Base-by-base conservation (phyloP, 148 eudicot genomes). In the Chenopodium quinoa region DNA sequence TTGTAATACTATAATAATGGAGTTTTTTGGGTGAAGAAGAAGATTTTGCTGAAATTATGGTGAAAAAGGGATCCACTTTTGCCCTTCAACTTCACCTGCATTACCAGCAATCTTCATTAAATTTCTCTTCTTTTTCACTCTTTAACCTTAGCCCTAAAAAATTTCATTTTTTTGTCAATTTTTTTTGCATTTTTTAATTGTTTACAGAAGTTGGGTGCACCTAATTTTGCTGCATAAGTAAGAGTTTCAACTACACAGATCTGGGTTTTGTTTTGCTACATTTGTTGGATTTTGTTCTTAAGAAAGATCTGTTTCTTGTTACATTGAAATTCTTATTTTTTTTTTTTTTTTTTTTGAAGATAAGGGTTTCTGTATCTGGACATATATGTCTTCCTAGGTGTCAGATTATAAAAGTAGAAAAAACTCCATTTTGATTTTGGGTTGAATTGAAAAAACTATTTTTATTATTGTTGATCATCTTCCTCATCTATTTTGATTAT, bases 231-330 rank as follows among this genome's bases (percentile, higher is more conserved):
- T 81, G 66, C 47, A 76, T 66, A 75, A 56, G 37, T 37, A 50
- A 37, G 52, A 78, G 16, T 74, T 78, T 82, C 82, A 84, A 84
- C 86, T 73, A 78, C 83, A 78, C 85, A 63, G 83, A 85, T 87
- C 83, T 88, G 78, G 70, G 56, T 84, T 74, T 73, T 73, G 20
- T 23, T 83, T 64, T 56, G 14, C 3, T 56, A 56, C 17, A 52
- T 27, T 65, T 63, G 2, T 80, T 37, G 40, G 27, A 29, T 29
- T 76, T 72, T 79, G 74, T 77, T 48, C 75, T 76, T 76, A 50
- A 75, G 5, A 76, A 80, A 74, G 50, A 48, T 68, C 32, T 75
- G 77, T 75, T 86, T 19, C 79, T 85, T 82, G 84, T 75, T 79
- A 62, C 46, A 70, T 58, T 22, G 32, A 75, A 67, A 78, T 40